These are phyloP conservation scores for Nitzschia putrida DNA, from an alignment of 108 stramenopile genomes.

Conservation along the genomic window DNA sequence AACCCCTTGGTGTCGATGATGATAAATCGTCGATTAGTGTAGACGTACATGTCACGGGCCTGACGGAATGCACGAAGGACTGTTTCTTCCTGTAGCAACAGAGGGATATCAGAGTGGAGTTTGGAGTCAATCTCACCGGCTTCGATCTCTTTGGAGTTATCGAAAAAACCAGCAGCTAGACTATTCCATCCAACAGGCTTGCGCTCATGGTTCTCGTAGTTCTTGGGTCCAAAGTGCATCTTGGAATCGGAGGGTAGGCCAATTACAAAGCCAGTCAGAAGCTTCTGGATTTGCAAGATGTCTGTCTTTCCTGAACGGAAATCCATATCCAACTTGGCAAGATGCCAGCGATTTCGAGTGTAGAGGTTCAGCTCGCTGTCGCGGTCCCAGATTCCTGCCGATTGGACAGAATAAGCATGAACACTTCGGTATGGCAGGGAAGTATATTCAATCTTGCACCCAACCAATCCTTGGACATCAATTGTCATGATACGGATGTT, in stretches of 20 bases:
- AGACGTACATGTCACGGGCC: slow-evolving; percentile 58
- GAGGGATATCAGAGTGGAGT: slow-evolving; percentile 49
- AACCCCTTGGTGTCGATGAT: slow-evolving; percentile 65
- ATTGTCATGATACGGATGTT: slow-evolving; percentile 41
- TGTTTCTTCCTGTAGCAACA: slow-evolving; percentile 61
- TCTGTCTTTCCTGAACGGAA: slow-evolving; percentile 58
- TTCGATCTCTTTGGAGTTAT: slow-evolving; percentile 53
- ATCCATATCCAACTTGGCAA: slow-evolving; percentile 45
- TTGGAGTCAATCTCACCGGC: slow-evolving; percentile 39
- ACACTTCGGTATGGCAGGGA: slow-evolving; percentile 54
- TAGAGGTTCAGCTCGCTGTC: slow-evolving; percentile 59
- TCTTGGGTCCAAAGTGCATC: slow-evolving; percentile 10
- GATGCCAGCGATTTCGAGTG: slow-evolving; percentile 37
- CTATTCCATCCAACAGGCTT: slow-evolving; percentile 10
- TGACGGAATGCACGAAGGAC: slow-evolving; percentile 50
- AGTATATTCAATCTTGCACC: slow-evolving; percentile 59
- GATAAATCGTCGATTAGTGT: slow-evolving; percentile 58
- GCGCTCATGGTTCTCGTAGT: slow-evolving; percentile 6
- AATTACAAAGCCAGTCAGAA: slow-evolving; percentile 57
- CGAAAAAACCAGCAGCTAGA: slow-evolving; percentile 30
- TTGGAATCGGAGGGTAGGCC: slow-evolving; percentile 29
- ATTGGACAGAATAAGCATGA: slow-evolving; percentile 59
- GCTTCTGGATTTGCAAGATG: slow-evolving; percentile 55
- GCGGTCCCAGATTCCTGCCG: slow-evolving; percentile 66
- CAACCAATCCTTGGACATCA: slow-evolving; percentile 53